Percentiles rank a stretch among this genome's conserved stretches.
Conservation (phyloP, 164 flowering plant genomes). For the Umbilicus rupestris region DNA sequence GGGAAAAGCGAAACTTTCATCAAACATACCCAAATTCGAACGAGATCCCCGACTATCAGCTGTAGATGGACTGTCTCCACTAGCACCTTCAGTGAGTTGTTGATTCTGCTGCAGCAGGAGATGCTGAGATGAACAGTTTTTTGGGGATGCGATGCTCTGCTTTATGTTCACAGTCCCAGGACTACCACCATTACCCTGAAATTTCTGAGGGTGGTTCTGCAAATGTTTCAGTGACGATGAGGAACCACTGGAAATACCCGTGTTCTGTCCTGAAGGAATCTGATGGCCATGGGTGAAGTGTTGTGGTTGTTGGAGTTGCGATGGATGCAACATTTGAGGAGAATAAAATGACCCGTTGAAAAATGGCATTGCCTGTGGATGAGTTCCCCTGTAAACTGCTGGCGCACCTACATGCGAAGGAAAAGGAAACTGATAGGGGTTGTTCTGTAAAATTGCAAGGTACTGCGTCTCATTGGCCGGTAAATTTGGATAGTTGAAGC, state of each 20-base stretch:
- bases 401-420: constrained; percentile 69
- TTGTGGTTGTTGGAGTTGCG: constrained; percentile 52
- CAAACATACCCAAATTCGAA: constrained; percentile 37
- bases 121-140: constrained; percentile 32
- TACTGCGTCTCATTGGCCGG: constrained; percentile 75
- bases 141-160: constrained; percentile 38
- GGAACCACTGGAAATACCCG: constrained; percentile 62
- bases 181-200: constrained; percentile 37
- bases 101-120: constrained; percentile 28
- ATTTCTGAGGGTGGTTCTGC: constrained; percentile 48
- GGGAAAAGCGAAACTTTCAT: constrained; percentile 53
- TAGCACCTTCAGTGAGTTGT: constrained; percentile 22
- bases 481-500: constrained; percentile 63
- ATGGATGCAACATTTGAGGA: constrained; percentile 80
- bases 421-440: constrained; percentile 66
- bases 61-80: constrained; percentile 67
- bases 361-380: constrained; percentile 62
- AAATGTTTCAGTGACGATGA: constrained; percentile 77
- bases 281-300: constrained; percentile 37
- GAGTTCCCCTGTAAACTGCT: constrained; percentile 61
- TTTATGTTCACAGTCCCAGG: constrained; percentile 26
- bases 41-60: constrained; percentile 61
- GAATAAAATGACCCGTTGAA: constrained; percentile 77
- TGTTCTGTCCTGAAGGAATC: constrained; percentile 40
- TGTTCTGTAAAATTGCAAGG: constrained; percentile 72